phyloP scores from a whole-genome alignment of 805 yeast genomes.

The Barnettozyma populi region DNA sequence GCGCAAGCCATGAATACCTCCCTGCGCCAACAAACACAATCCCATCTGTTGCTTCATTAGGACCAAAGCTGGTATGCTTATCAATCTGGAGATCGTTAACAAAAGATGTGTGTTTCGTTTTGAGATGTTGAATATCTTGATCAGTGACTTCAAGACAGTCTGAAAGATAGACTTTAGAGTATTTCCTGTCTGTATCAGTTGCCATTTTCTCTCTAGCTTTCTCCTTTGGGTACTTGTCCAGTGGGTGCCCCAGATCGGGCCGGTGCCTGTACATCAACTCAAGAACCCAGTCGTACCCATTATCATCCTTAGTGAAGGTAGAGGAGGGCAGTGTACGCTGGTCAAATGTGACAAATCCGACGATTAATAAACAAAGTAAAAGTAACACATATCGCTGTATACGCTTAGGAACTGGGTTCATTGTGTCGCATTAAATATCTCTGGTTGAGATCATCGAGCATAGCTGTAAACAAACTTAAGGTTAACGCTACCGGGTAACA shows the following conservation, averaged over 20 bases:
- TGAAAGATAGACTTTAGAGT: neutral
- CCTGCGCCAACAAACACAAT: conserved; percentile 79
- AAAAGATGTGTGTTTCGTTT: neutral
- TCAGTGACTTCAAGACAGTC: conserved; percentile 1
- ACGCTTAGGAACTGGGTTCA: neutral
- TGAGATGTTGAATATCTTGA: neutral
- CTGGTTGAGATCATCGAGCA: neutral
- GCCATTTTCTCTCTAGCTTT: conserved; percentile 3
- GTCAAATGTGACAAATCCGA: neutral
- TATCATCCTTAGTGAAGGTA: neutral
- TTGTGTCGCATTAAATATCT: neutral
- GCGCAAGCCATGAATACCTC: conserved; percentile 63
- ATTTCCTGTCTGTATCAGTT: neutral
- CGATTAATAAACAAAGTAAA: neutral
- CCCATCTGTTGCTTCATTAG: conserved; percentile 28
- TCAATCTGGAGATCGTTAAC: neutral
- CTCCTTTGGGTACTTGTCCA: neutral
- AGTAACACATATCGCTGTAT: neutral
- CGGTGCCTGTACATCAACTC: neutral
- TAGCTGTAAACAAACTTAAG: no score
- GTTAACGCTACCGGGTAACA: no score
- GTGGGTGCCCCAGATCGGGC: neutral
- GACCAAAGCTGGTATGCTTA: neutral
- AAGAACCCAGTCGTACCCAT: conserved; percentile 1
- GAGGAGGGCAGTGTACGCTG: neutral